Evolutionary conservation across 192 early-diverging fungal genomes (phyloP), one percentile per base, ranked within the genome.

Genomic region (Linnemannia hyalina): DNA sequence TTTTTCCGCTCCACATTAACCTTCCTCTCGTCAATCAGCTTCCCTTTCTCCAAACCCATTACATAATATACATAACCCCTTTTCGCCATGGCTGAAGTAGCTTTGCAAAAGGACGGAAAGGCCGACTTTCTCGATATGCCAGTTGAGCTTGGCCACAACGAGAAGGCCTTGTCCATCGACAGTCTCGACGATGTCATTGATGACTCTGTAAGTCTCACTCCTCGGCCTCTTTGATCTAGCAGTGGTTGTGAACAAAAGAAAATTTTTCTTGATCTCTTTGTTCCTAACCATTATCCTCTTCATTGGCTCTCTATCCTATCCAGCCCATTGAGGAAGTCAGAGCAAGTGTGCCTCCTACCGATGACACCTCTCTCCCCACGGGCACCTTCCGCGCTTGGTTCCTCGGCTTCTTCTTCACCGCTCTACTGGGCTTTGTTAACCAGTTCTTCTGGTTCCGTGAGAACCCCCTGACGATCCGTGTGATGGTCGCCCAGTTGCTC

Each of bases 361-460:
- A 96, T 75, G 90, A 95, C 76, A 82, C 92, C 10, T 77, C 89
- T 18, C 76, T 95, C 13, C 93, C 94, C 8, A 93, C 94, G 20
- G 88, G 92, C 69, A 97, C 96, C 0, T 94, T 96, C 80, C 93
- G 96, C 49, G 89, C 93, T 10, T 93, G 93, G 92, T 88, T 95
- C n/a, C 90, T 95, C 41, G 95, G 95, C 11, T 90, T 96, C 32
- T 74, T 94, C 52, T 96, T 96, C 70, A 89, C 90, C 47, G 80
- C 84, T 4, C 91, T 88, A 46, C 82, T 96, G 42, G 92, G 93
- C 40, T 94, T 95, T 80, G 88, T 93, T n/a, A 95, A 96, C 82
- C 95, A 96, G 88, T 94, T 96, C 85, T 95, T 96, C 83, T 95
- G 95, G 90, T 98, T 96, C 90, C 94, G 96, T 80, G 94, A 95